Base-by-base conservation (phyloP, 306 rosid species). In the Acmispon strigosus region DNA sequence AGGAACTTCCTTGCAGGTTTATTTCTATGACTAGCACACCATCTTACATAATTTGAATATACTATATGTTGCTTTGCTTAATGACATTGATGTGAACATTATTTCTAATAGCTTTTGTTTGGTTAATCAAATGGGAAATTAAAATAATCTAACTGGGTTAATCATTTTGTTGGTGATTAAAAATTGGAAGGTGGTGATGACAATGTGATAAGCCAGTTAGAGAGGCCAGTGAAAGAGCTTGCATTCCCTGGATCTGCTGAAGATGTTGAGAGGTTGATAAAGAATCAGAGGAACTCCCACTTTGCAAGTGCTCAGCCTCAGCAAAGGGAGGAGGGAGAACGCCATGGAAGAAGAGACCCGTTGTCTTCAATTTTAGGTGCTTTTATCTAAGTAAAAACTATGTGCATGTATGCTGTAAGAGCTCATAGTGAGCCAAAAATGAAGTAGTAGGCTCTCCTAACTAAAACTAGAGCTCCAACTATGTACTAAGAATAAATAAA, bases 1-100 rank as follows among this genome's bases (percentile, higher is more conserved):
- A 83, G 86, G 49, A 72, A 69, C 75, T 86, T 86, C 79, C 86
- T 86, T 2, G 77, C 70, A 76, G 88, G 87, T 20, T 7, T 0
- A 32, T 5, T 32, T 32, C 37, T 32, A 32, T 32, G 37, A 32
- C 37, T 32, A 8, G 6, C 7, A 5, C 37, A 32, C 8, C 7
- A 32, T 32, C 37, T 32, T 5, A 32, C 8, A 32, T 27, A 27
- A 27, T 1, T 27, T 27, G 32, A 3, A 27, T 27, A 27, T 6
- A 29, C 10, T 72, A 6, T 29, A 14, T 18, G 2, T 18, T 41
- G 8, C 8, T 60, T n/a, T 48, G 3, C 27, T 48, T 48, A 12
- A n/a, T 57, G 20, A 3, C 19, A 55, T n/a, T n/a, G n/a, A n/a
- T 8, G 10, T 12, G 3, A 15, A 14, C 7, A 43, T 39, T 42